These are phyloP conservation scores for Patellaria atrata DNA, from an alignment of 495 filamentous ascomycete species.

Conservation along the genomic window DNA sequence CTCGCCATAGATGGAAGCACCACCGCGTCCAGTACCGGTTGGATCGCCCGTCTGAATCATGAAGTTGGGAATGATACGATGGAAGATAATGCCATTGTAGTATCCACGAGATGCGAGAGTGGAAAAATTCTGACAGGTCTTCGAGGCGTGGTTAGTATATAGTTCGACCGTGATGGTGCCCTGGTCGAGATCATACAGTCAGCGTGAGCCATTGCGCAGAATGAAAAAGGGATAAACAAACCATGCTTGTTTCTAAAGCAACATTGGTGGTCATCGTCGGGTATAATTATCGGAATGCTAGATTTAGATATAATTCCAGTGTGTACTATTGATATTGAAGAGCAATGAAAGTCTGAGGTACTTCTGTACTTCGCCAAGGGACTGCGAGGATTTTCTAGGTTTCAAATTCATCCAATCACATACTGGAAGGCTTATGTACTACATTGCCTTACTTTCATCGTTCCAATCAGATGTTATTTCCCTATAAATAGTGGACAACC, in stretches of 20 bases:
- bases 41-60: conserved; percentile 97
- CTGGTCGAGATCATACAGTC: conserved; percentile 28
- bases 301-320: no score
- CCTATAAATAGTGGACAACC: no score
- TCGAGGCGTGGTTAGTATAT: conserved; percentile 67
- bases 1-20: conserved; percentile 79
- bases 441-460: no score
- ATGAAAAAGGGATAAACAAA: conserved; percentile 21
- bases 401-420: no score
- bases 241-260: conserved; percentile 69
- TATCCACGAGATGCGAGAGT: conserved; percentile 68
- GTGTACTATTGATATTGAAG: no score
- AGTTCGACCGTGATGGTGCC: conserved; percentile 80
- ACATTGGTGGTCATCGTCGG: conserved; percentile 61
- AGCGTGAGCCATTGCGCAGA: neutral
- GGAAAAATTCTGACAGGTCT: conserved; percentile 81
- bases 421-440: no score
- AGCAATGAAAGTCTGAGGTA: no score
- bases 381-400: no score
- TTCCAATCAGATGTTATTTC: no score
- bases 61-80: conserved; percentile 90
- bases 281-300: no score
- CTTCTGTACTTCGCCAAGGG: no score
- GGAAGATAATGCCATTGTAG: conserved; percentile 75
- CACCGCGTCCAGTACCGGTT: conserved; percentile 88